These are phyloP conservation scores for Epichloe gansuensis DNA, from an alignment of 2,329 filamentous ascomycete species.

Conservation along the genomic window DNA sequence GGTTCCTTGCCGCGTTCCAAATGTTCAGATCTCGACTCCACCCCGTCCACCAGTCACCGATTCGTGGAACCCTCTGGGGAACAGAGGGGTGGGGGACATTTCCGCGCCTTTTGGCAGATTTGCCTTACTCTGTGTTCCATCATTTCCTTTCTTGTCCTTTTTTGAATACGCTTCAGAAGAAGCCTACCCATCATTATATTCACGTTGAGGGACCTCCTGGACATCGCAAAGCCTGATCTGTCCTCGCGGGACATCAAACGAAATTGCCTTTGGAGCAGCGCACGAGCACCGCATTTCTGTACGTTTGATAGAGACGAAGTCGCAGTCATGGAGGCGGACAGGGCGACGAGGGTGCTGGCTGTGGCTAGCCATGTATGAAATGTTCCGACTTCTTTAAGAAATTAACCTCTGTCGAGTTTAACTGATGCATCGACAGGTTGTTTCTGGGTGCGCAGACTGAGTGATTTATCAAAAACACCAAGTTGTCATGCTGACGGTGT, in stretches of 20 bases:
- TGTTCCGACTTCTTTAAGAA: not conserved
- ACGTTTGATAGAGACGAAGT: not conserved
- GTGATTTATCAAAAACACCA: not conserved
- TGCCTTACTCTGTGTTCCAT: too few species aligned
- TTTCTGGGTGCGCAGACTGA: slow-evolving; percentile 26
- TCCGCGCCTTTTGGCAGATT: not conserved
- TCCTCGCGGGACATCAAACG: not conserved
- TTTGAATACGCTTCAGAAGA: too few species aligned
- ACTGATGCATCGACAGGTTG: slow-evolving; percentile 20
- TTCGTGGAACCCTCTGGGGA: not conserved
- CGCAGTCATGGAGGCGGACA: slow-evolving; percentile 12
- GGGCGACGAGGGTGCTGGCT: slow-evolving; percentile 60
- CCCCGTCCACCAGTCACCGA: not conserved
- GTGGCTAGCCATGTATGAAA: slow-evolving; percentile 84
- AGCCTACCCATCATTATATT: too few species aligned
- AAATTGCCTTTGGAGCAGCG: not conserved
- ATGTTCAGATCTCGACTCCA: not conserved
- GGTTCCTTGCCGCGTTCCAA: too few species aligned
- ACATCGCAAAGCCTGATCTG: too few species aligned
- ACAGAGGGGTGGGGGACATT: not conserved
- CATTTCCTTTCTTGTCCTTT: too few species aligned
- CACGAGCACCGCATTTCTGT: too few species aligned
- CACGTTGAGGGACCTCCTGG: too few species aligned
- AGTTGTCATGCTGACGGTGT: not conserved
- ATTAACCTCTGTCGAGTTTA: too few species aligned